Percentiles rank a stretch among this genome's conserved stretches.
Conservation (phyloP, 140 eudicot species). For the Erigeron philadelphicus region DNA sequence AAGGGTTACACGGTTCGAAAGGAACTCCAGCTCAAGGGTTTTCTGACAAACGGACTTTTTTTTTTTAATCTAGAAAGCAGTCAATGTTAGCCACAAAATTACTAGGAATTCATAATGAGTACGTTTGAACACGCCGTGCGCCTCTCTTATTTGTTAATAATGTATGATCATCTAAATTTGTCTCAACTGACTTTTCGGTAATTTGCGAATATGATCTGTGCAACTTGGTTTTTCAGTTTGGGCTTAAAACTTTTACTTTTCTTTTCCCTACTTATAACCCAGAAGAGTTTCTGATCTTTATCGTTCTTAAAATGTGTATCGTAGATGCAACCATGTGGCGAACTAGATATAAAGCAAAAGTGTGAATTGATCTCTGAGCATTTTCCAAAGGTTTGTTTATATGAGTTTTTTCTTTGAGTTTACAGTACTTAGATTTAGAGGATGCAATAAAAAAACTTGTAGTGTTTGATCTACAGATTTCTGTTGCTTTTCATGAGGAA, state of each 20-base stretch:
- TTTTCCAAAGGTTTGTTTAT: slow-evolving; percentile 56
- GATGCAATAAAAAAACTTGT: slow-evolving; percentile 6
- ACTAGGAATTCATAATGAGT: no score
- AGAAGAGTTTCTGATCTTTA: slow-evolving; percentile 9
- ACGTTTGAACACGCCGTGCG: no score
- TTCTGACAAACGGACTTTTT: no score
- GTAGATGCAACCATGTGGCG: slow-evolving; percentile 67
- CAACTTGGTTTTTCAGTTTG: background rate
- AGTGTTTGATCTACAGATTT: slow-evolving; percentile 36
- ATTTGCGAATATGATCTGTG: background rate
- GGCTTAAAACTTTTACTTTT: background rate
- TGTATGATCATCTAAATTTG: background rate
- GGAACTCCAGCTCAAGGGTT: no score
- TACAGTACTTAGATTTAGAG: background rate
- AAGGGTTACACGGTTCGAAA: no score
- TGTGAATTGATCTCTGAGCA: slow-evolving; percentile 54
- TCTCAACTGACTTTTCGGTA: background rate
- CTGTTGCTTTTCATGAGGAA: slow-evolving; percentile 42
- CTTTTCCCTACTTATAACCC: background rate
- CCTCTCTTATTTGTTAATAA: background rate
- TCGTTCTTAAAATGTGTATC: slow-evolving; percentile 20
- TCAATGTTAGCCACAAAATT: no score
- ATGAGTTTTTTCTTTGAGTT: background rate
- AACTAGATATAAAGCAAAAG: slow-evolving; percentile 49
- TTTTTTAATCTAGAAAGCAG: no score